Conservation (phyloP, 1,284 basidiomycete genomes). For the Apiotrichum domesticum region DNA sequence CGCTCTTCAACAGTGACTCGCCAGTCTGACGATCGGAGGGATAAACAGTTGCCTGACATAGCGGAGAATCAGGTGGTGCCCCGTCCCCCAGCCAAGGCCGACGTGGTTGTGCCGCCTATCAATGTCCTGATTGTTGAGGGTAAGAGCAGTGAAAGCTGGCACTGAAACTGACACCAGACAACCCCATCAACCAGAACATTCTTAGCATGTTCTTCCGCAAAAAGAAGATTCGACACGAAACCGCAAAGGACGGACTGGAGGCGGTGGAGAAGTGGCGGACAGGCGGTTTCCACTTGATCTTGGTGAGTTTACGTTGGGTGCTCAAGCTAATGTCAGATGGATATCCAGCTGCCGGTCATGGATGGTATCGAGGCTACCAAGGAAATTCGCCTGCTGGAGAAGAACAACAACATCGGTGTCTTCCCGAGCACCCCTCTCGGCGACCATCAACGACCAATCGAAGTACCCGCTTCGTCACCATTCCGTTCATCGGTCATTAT, state of each 20-base stretch:
- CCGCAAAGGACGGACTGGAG: constrained; percentile 91
- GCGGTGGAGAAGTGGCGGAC: constrained; percentile 94
- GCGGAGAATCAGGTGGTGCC: background rate
- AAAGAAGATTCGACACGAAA: constrained; percentile 92
- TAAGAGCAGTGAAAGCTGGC: constrained; percentile 44
- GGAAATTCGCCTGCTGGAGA: constrained; percentile 84
- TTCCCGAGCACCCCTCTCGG: constrained; percentile 60
- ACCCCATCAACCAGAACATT: constrained; percentile 97
- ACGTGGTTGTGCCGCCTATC: constrained; percentile 78
- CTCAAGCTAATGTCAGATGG: constrained; percentile 63
- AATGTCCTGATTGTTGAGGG: constrained; percentile 95
- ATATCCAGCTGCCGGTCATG: constrained; percentile 99
- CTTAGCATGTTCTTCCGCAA: constrained; percentile 91
- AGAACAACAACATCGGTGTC: constrained; percentile 59
- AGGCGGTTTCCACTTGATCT: constrained; percentile 89
- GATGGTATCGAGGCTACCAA: constrained; percentile 96
- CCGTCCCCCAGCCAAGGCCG: constrained; percentile 15
- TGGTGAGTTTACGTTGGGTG: constrained; percentile 52
- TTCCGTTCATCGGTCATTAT: constrained; percentile 95
- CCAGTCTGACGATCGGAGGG: background rate
- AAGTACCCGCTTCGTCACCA: constrained; percentile 50
- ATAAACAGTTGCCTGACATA: constrained; percentile 4
- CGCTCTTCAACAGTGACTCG: constrained; percentile 18
- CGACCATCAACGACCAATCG: constrained; percentile 48
- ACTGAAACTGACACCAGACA: constrained; percentile 58